These are phyloP conservation scores for Yarrowia deformans DNA, from an alignment of 805 yeast species.

Conservation along the genomic window DNA sequence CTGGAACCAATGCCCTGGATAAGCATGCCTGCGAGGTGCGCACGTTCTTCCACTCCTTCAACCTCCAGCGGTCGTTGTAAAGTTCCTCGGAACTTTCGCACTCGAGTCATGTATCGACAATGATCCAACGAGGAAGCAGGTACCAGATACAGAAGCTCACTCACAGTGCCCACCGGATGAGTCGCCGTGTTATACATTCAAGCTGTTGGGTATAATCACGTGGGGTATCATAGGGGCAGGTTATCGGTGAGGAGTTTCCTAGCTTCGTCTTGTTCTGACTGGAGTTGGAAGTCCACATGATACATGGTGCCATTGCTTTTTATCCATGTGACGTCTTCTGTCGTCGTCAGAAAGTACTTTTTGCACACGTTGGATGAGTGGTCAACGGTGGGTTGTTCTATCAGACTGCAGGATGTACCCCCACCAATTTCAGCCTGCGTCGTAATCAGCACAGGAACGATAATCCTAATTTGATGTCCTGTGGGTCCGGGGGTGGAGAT, in stretches of 20 bases:
- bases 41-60: not conserved
- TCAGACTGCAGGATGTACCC: not conserved
- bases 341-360: too few relatives aligned
- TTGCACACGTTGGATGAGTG: too few relatives aligned
- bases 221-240: not conserved
- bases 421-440: not conserved
- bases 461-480: too few relatives aligned
- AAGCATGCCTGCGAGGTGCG: conserved; percentile 7
- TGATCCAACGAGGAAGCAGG: conserved; percentile 2
- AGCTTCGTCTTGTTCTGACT: too few relatives aligned
- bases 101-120: not conserved
- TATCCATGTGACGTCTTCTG: too few relatives aligned
- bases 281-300: too few relatives aligned
- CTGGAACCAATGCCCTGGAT: not conserved
- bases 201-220: not conserved
- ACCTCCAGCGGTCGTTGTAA: not conserved
- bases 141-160: conserved; percentile 4
- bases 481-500: conserved; percentile 6
- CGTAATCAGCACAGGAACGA: not conserved
- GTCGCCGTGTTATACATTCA: not conserved
- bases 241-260: too few relatives aligned
- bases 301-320: too few relatives aligned
- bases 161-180: not conserved
- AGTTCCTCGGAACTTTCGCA: conserved; percentile 24
- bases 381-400: too few relatives aligned